Conservation (phyloP, 1,284 basidiomycete species). For the Ustilago xerochloae region DNA sequence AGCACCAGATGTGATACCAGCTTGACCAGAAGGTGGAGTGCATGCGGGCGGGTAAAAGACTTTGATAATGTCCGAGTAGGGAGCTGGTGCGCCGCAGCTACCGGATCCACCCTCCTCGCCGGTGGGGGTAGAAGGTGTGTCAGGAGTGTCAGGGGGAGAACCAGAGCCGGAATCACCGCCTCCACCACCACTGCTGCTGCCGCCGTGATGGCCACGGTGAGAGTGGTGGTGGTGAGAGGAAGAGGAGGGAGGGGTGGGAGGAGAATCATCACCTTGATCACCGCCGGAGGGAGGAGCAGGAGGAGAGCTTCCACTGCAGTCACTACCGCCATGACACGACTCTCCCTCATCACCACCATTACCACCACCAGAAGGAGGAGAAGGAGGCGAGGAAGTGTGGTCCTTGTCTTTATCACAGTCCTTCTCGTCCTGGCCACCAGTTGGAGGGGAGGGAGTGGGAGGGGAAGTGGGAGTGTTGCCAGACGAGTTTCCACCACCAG, state of each 20-base stretch:
- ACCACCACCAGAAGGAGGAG: neutral
- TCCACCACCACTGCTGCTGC: neutral
- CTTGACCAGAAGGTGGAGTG: neutral
- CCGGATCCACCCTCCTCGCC: neutral
- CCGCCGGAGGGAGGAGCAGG: neutral
- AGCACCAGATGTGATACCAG: slow-evolving; percentile 15
- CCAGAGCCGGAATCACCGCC: no score
- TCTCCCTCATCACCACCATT: neutral
- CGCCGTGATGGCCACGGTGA: no score
- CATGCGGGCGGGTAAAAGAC: slow-evolving; percentile 14
- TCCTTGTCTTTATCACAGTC: slow-evolving; percentile 4
- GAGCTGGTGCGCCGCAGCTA: slow-evolving; percentile 12
- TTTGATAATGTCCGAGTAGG: slow-evolving; percentile 21
- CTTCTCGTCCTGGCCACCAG: neutral
- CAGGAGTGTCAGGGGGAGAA: no score
- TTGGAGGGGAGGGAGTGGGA: neutral
- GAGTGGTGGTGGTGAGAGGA: no score
- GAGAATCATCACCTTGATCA: neutral
- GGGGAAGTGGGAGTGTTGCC: neutral
- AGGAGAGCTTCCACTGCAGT: neutral
- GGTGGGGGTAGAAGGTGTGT: neutral
- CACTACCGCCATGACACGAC: neutral
- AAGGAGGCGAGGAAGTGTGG: neutral
- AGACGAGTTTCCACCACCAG: neutral
- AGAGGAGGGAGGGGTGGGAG: neutral